phyloP scores from a whole-genome alignment of 2,329 filamentous ascomycete genomes.

The Claviceps maximensis region DNA sequence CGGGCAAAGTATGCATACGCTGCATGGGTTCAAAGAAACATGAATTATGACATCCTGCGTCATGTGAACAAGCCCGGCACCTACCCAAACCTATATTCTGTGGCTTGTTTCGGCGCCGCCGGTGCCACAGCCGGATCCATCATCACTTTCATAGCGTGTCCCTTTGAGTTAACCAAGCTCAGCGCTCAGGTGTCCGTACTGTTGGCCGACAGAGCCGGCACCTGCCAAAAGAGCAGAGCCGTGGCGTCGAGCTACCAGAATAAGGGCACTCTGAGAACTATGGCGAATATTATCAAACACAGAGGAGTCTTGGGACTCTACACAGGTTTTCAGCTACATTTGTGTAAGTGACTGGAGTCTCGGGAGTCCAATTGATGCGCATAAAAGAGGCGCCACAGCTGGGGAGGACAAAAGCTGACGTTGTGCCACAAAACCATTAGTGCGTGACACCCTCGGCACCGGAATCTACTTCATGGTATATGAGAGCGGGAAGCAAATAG shows the following conservation, averaged over 20 bases:
- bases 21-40: conserved; percentile 53
- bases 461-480: conserved; percentile 83
- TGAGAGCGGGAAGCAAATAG: conserved; percentile 71
- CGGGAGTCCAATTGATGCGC: too few species aligned
- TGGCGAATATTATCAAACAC: conserved; percentile 63
- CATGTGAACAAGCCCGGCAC: conserved; percentile 59
- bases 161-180: conserved; percentile 81
- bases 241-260: conserved; percentile 61
- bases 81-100: conserved; percentile 59
- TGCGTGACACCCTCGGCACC: conserved; percentile 72
- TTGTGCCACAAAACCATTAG: conserved; percentile 24
- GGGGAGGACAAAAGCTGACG: neutral
- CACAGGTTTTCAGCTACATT: conserved; percentile 65
- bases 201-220: conserved; percentile 38
- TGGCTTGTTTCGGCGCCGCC: conserved; percentile 64
- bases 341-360: conserved; percentile 43
- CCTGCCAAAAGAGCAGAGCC: conserved; percentile 35
- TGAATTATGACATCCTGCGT: conserved; percentile 55
- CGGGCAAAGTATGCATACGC: conserved; percentile 62
- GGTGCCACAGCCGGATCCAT: conserved; percentile 68
- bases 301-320: conserved; percentile 63
- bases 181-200: conserved; percentile 76
- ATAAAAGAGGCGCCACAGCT: neutral
- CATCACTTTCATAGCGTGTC: conserved; percentile 71
- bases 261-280: conserved; percentile 63